These are phyloP conservation scores for Plectosphaerella cucumerina DNA, from an alignment of 2,329 filamentous ascomycete species.

Conservation along the genomic window DNA sequence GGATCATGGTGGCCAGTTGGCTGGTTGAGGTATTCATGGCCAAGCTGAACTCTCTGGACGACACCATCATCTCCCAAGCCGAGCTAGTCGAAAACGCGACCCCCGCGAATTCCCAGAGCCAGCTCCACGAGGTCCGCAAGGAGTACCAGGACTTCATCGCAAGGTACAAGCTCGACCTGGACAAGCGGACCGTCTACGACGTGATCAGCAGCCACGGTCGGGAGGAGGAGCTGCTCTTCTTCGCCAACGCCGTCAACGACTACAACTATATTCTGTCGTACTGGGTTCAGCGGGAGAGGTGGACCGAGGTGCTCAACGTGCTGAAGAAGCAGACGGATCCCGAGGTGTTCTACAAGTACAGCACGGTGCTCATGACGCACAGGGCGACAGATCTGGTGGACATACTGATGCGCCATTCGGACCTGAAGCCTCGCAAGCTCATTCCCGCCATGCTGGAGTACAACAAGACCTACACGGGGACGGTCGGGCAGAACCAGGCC, in stretches of 20 bases:
- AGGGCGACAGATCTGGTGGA: constrained; percentile 84
- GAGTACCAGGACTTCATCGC: constrained; percentile 88
- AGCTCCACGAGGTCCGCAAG: constrained; percentile 64
- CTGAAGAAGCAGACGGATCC: constrained; percentile 90
- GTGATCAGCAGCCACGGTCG: constrained; percentile 93
- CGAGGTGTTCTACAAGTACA: constrained; percentile 94
- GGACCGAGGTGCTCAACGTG: constrained; percentile 80
- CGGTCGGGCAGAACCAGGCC: constrained; percentile 79
- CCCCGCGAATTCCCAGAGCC: constrained; percentile 65
- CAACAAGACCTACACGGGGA: constrained; percentile 69
- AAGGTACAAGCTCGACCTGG: constrained; percentile 81
- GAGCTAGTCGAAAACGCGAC: constrained; percentile 72
- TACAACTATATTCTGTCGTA: constrained; percentile 94
- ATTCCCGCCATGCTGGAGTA: constrained; percentile 95
- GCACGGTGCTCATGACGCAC: constrained; percentile 93
- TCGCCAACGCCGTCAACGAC: constrained; percentile 83
- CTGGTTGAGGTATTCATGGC: constrained; percentile 96
- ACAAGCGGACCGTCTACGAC: constrained; percentile 89
- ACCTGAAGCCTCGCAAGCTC: constrained; percentile 78
- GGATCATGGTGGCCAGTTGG: constrained; percentile 94
- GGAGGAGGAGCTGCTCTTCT: constrained; percentile 88
- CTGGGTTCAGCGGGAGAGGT: constrained; percentile 94
- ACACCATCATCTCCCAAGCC: constrained; percentile 85
- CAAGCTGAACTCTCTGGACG: constrained; percentile 90
- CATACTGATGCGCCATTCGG: constrained; percentile 86